Evolutionary conservation across 2,329 filamentous ascomycete species (phyloP).

Genomic region (Mariannaea elegans): DNA sequence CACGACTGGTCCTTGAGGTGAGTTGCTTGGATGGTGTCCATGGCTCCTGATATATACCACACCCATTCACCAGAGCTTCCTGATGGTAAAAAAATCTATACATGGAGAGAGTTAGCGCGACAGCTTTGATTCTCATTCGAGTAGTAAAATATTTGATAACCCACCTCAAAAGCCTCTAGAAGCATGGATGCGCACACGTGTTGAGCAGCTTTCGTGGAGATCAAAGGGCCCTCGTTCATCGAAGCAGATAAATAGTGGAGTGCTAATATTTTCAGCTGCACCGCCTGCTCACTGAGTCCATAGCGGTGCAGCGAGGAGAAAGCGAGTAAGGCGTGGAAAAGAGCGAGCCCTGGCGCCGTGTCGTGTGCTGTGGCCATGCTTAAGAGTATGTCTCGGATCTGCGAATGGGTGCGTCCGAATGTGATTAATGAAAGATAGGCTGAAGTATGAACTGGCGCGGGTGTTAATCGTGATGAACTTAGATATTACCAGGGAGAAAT

Average conservation of each 20-base stretch:
- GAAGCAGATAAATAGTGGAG: constrained; percentile 22
- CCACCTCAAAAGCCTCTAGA: constrained; percentile 31
- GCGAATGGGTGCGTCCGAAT: not conserved
- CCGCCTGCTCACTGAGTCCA: constrained; percentile 13
- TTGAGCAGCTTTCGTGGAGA: constrained; percentile 14
- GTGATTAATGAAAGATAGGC: constrained; percentile 27
- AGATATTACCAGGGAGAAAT: too few species aligned
- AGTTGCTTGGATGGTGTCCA: constrained; percentile 24
- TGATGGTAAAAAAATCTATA: constrained; percentile 24
- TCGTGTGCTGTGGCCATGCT: constrained; percentile 12
- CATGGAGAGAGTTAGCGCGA: not conserved
- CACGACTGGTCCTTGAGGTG: not conserved
- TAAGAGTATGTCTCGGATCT: constrained; percentile 26
- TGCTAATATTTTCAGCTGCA: constrained; percentile 28
- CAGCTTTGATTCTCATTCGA: too few species aligned
- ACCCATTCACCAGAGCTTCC: constrained; percentile 34
- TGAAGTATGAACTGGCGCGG: constrained; percentile 8
- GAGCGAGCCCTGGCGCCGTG: constrained; percentile 13
- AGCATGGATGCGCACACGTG: constrained; percentile 35
- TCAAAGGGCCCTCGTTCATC: not conserved
- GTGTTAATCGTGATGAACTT: not conserved
- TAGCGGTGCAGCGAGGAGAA: constrained; percentile 26
- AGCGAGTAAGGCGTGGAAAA: constrained; percentile 28
- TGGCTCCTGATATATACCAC: constrained; percentile 29
- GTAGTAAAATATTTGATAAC: not conserved